Conservation (phyloP, 805 yeast genomes). For the Cyberlindnera maclurae region DNA sequence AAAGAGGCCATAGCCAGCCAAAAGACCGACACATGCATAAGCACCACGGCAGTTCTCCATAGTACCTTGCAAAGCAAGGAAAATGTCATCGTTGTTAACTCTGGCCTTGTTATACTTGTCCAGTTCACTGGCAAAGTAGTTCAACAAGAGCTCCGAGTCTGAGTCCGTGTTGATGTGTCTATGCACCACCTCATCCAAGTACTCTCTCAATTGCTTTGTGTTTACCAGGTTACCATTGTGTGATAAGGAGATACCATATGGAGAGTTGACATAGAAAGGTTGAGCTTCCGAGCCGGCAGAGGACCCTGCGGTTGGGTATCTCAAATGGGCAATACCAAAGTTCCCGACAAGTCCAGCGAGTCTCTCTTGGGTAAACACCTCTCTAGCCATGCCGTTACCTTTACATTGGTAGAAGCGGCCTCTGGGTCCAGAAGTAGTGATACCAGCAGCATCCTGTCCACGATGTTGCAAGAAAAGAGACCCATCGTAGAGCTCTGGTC, state of each 20-base stretch:
- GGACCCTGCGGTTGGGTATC: constrained; percentile 98
- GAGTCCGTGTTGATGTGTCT: constrained; percentile 97
- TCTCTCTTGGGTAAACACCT: constrained; percentile 84
- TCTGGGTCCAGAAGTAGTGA: constrained; percentile 87
- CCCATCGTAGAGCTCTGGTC: constrained; percentile 89
- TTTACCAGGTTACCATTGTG: constrained; percentile 96
- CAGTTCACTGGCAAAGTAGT: constrained; percentile 86
- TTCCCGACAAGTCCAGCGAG: constrained; percentile 78
- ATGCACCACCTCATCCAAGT: constrained; percentile 89
- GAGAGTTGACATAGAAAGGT: constrained; percentile 96
- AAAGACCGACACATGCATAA: constrained; percentile 91
- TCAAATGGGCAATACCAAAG: constrained; percentile 91
- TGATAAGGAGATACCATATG: constrained; percentile 84
- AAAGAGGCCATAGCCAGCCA: constrained; percentile 92
- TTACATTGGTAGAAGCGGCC: constrained; percentile 96
- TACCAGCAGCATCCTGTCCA: constrained; percentile 99
- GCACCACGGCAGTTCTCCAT: constrained; percentile 84
- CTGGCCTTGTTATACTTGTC: constrained; percentile 89
- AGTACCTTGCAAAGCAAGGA: constrained; percentile 79
- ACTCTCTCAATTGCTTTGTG: constrained; percentile 64
- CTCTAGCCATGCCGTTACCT: constrained; percentile 98
- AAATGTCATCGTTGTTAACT: constrained; percentile 84
- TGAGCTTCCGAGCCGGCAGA: constrained; percentile 96
- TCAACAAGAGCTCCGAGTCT: constrained; percentile 85
- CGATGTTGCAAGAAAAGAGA: constrained; percentile 90